Evolutionary conservation across 495 filamentous ascomycete genomes (phyloP).

Genomic region (Hypomontagnella monticulosa): DNA sequence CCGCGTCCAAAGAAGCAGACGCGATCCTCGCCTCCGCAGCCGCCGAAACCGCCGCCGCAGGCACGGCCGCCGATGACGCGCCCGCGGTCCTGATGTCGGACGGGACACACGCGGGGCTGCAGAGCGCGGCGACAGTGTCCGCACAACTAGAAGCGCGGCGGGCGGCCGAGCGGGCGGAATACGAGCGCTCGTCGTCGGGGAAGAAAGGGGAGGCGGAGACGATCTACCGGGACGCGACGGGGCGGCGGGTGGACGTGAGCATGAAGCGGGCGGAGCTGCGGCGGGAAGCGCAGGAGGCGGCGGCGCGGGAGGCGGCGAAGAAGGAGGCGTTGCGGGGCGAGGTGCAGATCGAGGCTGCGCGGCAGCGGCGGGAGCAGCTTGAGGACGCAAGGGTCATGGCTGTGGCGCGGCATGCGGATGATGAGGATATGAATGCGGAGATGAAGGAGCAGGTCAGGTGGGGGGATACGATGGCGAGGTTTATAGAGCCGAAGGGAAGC

Average conservation of each 20-base stretch:
- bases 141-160: constrained; percentile 70
- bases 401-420: constrained; percentile 81
- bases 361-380: constrained; percentile 65
- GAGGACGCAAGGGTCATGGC: constrained; percentile 82
- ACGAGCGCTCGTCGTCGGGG: constrained; percentile 41
- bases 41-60: constrained; percentile 67
- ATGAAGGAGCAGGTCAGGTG: constrained; percentile 78
- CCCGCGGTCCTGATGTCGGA: constrained; percentile 76
- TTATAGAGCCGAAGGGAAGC: constrained; percentile 63
- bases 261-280: constrained; percentile 90
- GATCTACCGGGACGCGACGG: constrained; percentile 92
- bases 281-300: constrained; percentile 75
- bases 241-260: constrained; percentile 87
- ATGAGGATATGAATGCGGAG: constrained; percentile 84
- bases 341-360: constrained; percentile 73
- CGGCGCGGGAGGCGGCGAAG: constrained; percentile 67
- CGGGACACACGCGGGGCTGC: constrained; percentile 85
- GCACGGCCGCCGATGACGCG: constrained; percentile 50
- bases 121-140: constrained; percentile 81
- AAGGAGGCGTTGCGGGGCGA: constrained; percentile 79
- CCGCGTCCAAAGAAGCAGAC: constrained; percentile 75
- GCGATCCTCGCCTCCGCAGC: constrained; percentile 81
- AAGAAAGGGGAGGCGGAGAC: constrained; percentile 68
- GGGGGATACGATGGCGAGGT: constrained; percentile 92
- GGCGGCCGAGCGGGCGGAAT: constrained; percentile 58